These are phyloP conservation scores for Kodamaea jinghongensis DNA, from an alignment of 805 yeast species.

Conservation along the genomic window DNA sequence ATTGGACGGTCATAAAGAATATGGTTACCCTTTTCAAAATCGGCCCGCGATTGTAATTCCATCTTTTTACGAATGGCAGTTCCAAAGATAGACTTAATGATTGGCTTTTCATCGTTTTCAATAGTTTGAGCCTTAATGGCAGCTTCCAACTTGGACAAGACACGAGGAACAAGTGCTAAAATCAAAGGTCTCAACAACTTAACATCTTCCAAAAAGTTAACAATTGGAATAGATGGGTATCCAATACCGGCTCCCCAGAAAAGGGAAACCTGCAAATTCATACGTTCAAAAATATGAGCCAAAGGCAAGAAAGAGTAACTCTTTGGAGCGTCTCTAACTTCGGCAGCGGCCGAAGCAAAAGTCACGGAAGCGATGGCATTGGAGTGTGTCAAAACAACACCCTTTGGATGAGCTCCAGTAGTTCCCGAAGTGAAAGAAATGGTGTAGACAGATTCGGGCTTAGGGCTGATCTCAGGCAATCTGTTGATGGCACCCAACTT, in stretches of 20 bases:
- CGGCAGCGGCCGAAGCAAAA: slow-evolving; percentile 10
- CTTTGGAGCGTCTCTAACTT: slow-evolving; percentile 9
- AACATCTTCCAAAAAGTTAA: slow-evolving; percentile 30
- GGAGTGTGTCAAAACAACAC: slow-evolving; percentile 51
- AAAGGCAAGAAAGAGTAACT: slow-evolving; percentile 24
- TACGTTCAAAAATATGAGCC: slow-evolving; percentile 24
- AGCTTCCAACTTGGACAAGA: slow-evolving; percentile 40
- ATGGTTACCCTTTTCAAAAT: slow-evolving; percentile 25
- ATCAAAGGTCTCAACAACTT: slow-evolving; percentile 25
- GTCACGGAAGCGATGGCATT: slow-evolving; percentile 19
- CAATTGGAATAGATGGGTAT: slow-evolving; percentile 30
- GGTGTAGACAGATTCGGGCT: slow-evolving; percentile 34
- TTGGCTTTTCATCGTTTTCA: slow-evolving; percentile 30
- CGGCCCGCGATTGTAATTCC: slow-evolving; percentile 17
- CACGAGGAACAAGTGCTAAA: slow-evolving; percentile 33
- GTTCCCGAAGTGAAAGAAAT: slow-evolving; percentile 55
- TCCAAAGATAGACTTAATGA: slow-evolving; percentile 26
- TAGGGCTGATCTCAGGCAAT: slow-evolving; percentile 25
- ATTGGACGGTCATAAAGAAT: slow-evolving; percentile 31
- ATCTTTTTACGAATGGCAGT: slow-evolving; percentile 29
- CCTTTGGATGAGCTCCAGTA: slow-evolving; percentile 74
- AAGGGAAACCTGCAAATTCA: slow-evolving; percentile 13
- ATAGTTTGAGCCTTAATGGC: slow-evolving; percentile 51
- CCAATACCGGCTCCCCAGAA: slow-evolving; percentile 21
- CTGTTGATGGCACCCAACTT: slow-evolving; percentile 40